phyloP scores from a whole-genome alignment of 23 red algal species.

The Cyanidioschyzon merolae region DNA sequence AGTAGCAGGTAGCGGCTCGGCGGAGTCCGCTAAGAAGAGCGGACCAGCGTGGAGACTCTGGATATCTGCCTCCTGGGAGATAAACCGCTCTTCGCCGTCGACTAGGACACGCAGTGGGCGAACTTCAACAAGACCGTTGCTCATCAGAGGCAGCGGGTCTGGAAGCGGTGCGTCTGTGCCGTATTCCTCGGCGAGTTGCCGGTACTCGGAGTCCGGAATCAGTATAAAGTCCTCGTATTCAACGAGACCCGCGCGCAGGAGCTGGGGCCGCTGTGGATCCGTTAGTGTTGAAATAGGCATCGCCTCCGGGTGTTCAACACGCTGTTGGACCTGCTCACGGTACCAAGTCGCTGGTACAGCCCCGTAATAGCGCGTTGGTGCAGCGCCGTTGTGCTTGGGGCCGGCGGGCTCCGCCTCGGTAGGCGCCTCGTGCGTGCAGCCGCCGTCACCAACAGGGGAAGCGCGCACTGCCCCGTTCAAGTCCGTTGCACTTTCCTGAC shows the following conservation, averaged over 20 bases:
- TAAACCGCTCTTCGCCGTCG: not conserved
- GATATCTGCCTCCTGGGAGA: slow-evolving; percentile 16
- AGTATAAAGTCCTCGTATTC: slow-evolving; percentile 10
- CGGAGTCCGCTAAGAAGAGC: slow-evolving; percentile 2
- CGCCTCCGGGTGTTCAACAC: not conserved
- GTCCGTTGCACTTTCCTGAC: too few relatives aligned
- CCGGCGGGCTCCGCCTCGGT: too few relatives aligned
- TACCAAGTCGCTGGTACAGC: slow-evolving; percentile 8
- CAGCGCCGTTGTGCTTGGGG: not conserved
- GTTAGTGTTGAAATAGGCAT: not conserved
- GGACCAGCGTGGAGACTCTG: not conserved
- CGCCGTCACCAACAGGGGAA: not conserved
- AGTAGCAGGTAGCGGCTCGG: not conserved
- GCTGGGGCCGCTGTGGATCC: not conserved
- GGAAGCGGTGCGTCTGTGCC: not conserved
- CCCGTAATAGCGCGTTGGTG: not conserved
- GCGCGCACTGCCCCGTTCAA: not conserved
- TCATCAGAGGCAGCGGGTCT: slow-evolving; percentile 7
- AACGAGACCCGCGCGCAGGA: not conserved
- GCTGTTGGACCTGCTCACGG: not conserved
- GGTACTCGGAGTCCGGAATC: not conserved
- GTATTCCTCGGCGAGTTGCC: not conserved
- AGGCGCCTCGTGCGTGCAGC: not conserved
- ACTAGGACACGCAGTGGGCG: slow-evolving; percentile 2
- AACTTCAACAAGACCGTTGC: slow-evolving; percentile 12